Evolutionary conservation across 805 yeast species (phyloP).

Genomic region (Candida pseudoglaebosa): DNA sequence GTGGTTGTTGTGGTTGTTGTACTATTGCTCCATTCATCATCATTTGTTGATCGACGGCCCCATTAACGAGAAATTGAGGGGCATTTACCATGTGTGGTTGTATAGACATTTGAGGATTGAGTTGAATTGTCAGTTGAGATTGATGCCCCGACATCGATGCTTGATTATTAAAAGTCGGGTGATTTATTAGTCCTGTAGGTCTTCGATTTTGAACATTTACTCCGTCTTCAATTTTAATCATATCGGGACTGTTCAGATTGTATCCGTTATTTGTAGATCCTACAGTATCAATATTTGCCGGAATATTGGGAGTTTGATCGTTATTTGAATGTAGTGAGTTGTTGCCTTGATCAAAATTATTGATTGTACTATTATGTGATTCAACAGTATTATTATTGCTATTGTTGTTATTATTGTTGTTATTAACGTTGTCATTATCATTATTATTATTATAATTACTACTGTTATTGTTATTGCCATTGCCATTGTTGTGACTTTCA

Average conservation of each 20-base stretch:
- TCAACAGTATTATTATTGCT: no score
- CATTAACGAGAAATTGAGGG: slow-evolving; percentile 2
- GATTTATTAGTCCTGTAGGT: not conserved
- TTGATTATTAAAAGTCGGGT: not conserved
- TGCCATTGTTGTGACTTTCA: not conserved
- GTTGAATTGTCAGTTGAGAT: slow-evolving; percentile 1
- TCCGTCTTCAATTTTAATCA: no score
- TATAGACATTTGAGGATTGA: not conserved
- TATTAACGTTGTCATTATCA: not conserved
- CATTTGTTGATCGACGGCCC: slow-evolving; percentile 7
- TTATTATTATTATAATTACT: not conserved
- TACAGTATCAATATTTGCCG: not conserved
- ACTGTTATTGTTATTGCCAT: not conserved
- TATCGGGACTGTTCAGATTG: not conserved
- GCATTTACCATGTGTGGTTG: slow-evolving; percentile 3
- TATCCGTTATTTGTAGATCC: not conserved
- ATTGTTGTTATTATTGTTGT: not conserved
- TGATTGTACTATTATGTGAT: no score
- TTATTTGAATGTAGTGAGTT: slow-evolving; percentile 1
- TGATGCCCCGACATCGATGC: slow-evolving; percentile 1
- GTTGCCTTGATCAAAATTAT: no score
- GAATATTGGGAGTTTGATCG: no score
- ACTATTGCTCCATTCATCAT: slow-evolving; percentile 11
- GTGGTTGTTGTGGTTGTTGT: no score
- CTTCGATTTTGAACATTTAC: not conserved